Conservation (phyloP, 331 rosid species). For the Pyracantha coccinea region DNA sequence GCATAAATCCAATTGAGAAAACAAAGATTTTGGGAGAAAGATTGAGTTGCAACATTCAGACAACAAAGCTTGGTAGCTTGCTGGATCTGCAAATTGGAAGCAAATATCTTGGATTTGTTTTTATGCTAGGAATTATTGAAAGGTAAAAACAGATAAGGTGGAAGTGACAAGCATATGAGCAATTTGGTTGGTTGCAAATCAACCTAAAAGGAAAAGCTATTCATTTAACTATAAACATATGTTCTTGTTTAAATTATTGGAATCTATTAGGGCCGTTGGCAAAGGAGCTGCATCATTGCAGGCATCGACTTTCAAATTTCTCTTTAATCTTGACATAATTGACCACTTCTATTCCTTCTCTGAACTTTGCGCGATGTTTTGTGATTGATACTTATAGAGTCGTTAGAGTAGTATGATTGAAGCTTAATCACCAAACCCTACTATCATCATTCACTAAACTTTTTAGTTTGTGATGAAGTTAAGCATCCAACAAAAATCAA, state of each 20-base stretch:
- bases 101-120: not conserved
- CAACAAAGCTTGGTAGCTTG: not conserved
- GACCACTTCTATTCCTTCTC: not conserved
- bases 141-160: not conserved
- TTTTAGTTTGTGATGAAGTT: not conserved
- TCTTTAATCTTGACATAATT: constrained; percentile 9
- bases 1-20: not conserved
- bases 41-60: not conserved
- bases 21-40: not conserved
- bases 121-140: not conserved
- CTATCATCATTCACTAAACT: not conserved
- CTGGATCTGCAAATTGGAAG: constrained; percentile 12
- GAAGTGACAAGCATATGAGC: not conserved
- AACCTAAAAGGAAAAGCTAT: constrained; percentile 9
- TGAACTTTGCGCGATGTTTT: not conserved
- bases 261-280: constrained; percentile 23
- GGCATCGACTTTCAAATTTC: constrained; percentile 17
- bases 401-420: not conserved
- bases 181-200: constrained; percentile 18
- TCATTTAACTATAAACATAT: not conserved
- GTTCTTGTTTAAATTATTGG: constrained; percentile 20
- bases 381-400: not conserved
- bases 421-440: not conserved
- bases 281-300: constrained; percentile 25
- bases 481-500: not conserved